Percentiles rank a stretch among this genome's conserved stretches.
Conservation (phyloP, 2,329 filamentous ascomycete species). For the Eurotiales sp. region DNA sequence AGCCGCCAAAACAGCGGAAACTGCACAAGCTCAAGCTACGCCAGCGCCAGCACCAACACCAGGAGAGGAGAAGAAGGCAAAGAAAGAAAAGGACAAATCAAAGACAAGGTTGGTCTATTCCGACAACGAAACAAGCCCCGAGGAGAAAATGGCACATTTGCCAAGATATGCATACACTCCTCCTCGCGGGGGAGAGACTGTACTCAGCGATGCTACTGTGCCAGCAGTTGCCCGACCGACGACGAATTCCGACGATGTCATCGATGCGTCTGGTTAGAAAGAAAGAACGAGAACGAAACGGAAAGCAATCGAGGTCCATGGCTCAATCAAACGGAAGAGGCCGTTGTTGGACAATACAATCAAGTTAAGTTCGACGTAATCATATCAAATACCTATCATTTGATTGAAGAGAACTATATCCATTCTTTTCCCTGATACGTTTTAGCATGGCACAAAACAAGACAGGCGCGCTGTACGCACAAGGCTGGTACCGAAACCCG, state of each 20-base stretch:
- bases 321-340: slow-evolving; percentile 4
- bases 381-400: slow-evolving; percentile 27
- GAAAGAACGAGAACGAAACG: slow-evolving; percentile 6
- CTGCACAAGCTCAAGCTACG: slow-evolving; percentile 29
- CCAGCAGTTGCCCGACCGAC: slow-evolving; percentile 31
- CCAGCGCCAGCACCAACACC: slow-evolving; percentile 40
- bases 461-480: background rate
- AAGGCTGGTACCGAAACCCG: background rate
- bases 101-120: slow-evolving; percentile 74
- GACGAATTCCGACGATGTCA: slow-evolving; percentile 32
- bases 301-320: background rate
- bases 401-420: slow-evolving; percentile 22
- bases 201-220: slow-evolving; percentile 31
- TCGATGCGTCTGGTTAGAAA: slow-evolving; percentile 33
- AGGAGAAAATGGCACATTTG: slow-evolving; percentile 82
- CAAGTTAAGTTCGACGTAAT: slow-evolving; percentile 37
- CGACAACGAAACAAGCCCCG: slow-evolving; percentile 74
- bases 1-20: slow-evolving; percentile 44
- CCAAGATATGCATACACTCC: slow-evolving; percentile 69
- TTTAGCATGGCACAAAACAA: slow-evolving; percentile 30
- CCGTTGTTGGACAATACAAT: slow-evolving; percentile 24
- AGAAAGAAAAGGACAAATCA: slow-evolving; percentile 64
- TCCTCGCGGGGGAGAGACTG: slow-evolving; percentile 37
- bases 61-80: slow-evolving; percentile 59
- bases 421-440: slow-evolving; percentile 31